These are phyloP conservation scores for Vitis hybrid DNA, from an alignment of 177 flowering plant species.

Conservation along the genomic window DNA sequence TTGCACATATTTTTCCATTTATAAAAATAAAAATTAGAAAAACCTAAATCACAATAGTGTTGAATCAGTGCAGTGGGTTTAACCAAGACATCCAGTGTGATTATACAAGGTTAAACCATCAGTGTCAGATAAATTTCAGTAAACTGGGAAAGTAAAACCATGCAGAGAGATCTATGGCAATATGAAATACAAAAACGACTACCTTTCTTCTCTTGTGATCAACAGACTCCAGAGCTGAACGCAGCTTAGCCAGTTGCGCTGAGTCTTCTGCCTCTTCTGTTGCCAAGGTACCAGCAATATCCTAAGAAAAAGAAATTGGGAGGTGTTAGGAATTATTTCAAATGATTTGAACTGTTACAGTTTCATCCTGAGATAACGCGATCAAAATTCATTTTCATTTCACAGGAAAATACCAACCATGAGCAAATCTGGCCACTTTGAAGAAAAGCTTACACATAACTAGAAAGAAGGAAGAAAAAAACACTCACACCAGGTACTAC, in stretches of 20 bases:
- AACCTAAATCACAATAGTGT: neutral
- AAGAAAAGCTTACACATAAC: too few species aligned
- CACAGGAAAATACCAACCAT: too few species aligned
- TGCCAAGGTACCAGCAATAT: slow-evolving; percentile 96
- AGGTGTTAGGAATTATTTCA: neutral
- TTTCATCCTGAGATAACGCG: too few species aligned
- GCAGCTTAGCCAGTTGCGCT: slow-evolving; percentile 87
- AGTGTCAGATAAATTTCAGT: neutral
- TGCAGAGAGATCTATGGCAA: neutral
- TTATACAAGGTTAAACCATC: neutral
- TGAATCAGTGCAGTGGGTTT: neutral
- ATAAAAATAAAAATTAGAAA: neutral
- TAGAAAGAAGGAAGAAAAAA: too few species aligned
- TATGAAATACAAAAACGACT: neutral
- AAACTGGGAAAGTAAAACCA: neutral
- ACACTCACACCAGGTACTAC: too few species aligned
- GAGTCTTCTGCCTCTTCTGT: slow-evolving; percentile 89
- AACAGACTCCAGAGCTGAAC: slow-evolving; percentile 98
- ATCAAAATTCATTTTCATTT: too few species aligned
- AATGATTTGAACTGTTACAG: too few species aligned
- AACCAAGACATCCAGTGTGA: neutral
- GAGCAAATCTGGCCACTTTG: too few species aligned
- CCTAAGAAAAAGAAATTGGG: slow-evolving; percentile 41
- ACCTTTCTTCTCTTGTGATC: slow-evolving; percentile 99
- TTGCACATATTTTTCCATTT: too few species aligned